These are phyloP conservation scores for Coccomyxa subellipsoidea DNA, from an alignment of 163 green algal species.

Conservation along the genomic window DNA sequence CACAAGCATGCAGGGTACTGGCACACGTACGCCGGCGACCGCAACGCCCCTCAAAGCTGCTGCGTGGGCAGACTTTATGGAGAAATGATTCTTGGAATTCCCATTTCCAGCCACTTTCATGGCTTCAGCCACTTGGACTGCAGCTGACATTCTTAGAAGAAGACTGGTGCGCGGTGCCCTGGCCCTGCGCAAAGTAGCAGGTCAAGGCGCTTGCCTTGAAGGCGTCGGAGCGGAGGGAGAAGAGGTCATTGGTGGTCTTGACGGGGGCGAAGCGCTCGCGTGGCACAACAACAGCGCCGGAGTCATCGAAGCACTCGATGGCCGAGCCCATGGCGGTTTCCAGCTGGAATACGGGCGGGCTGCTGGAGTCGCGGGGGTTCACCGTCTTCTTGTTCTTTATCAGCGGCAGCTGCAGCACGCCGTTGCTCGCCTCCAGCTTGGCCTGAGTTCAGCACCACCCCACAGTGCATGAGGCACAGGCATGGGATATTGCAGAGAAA, in stretches of 20 bases:
- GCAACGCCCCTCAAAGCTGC: too few species aligned
- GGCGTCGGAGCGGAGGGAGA: constrained; percentile 75
- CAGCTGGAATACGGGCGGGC: constrained; percentile 82
- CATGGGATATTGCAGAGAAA: too few species aligned
- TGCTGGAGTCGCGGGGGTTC: constrained; percentile 71
- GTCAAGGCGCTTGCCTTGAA: constrained; percentile 40
- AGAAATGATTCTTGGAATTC: too few species aligned
- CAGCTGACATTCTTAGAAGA: too few species aligned
- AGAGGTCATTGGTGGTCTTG: constrained; percentile 93
- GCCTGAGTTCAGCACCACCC: constrained; percentile 12
- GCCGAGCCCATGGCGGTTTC: constrained; percentile 90
- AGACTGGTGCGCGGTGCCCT: too few species aligned
- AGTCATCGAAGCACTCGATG: constrained; percentile 91
- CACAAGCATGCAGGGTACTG: too few species aligned
- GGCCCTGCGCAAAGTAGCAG: too few species aligned
- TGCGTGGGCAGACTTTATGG: too few species aligned
- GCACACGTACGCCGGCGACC: too few species aligned
- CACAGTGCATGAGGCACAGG: neutral
- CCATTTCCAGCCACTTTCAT: too few species aligned
- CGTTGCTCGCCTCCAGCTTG: constrained; percentile 52
- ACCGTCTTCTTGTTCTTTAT: constrained; percentile 98
- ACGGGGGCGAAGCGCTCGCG: constrained; percentile 89
- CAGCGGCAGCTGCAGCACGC: constrained; percentile 78
- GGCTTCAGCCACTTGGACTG: too few species aligned
- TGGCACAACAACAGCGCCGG: constrained; percentile 85